phyloP scores from a whole-genome alignment of 768 basidiomycete genomes.

The Mycena amicta region DNA sequence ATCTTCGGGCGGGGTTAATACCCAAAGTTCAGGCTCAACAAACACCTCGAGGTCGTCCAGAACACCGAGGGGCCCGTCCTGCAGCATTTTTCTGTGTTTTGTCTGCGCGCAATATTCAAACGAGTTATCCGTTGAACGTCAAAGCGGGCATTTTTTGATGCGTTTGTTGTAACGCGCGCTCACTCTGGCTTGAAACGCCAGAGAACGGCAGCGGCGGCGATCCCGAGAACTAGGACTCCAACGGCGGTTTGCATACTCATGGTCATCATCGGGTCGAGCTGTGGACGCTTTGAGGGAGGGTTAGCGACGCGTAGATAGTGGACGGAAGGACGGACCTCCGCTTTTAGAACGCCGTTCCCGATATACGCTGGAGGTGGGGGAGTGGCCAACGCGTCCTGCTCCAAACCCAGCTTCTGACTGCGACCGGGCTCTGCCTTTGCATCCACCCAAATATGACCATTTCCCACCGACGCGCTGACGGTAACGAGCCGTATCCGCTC shows the following conservation, averaged over 20 bases:
- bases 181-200: conserved; percentile 58
- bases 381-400: background rate
- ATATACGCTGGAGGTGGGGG: background rate
- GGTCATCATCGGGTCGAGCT: background rate
- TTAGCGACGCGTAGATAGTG: too few relatives aligned
- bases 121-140: too few relatives aligned
- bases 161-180: too few relatives aligned
- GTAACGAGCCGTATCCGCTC: background rate
- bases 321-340: background rate
- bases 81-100: background rate
- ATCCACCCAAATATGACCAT: conserved; percentile 3
- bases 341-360: background rate
- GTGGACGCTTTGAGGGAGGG: too few relatives aligned
- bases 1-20: too few relatives aligned
- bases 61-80: background rate
- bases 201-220: conserved; percentile 72
- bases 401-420: background rate
- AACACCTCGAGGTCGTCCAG: too few relatives aligned
- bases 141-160: too few relatives aligned
- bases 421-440: too few relatives aligned
- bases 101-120: background rate
- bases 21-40: too few relatives aligned
- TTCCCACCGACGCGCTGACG: background rate
- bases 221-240: conserved; percentile 64
- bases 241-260: conserved; percentile 55